Conservation (phyloP, 164 flowering plant species). For the Houttuynia cordata region DNA sequence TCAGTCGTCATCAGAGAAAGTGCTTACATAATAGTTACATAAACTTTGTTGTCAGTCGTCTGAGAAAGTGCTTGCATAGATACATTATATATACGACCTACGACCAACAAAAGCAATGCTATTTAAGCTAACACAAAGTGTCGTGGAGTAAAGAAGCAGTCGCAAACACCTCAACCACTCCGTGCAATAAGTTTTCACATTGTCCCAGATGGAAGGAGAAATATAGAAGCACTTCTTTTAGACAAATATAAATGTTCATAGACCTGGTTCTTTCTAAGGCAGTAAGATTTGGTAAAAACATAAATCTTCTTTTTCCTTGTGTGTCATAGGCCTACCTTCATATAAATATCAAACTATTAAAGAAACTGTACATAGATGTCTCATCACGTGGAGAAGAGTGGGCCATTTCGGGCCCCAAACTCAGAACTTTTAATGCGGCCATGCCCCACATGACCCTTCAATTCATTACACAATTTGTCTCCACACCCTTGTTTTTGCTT, state of each 20-base stretch:
- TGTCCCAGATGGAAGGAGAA: background rate
- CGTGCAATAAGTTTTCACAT: background rate
- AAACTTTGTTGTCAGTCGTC: too few species aligned
- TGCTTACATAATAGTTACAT: too few species aligned
- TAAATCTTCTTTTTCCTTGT: background rate
- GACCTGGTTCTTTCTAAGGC: background rate
- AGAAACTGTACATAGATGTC: background rate
- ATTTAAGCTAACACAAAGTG: background rate
- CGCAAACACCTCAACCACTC: background rate
- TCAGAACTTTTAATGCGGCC: background rate
- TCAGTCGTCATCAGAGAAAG: too few species aligned
- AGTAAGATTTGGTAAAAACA: background rate
- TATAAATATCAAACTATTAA: background rate
- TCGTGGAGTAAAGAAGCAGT: background rate
- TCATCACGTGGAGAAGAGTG: constrained; percentile 3
- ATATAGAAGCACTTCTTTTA: background rate
- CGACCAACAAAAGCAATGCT: background rate
- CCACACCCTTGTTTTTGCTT: constrained; percentile 4
- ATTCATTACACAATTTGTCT: background rate
- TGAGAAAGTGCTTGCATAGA: too few species aligned
- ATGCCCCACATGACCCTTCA: background rate
- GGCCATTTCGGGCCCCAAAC: background rate
- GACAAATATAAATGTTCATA: background rate
- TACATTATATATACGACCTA: too few species aligned
- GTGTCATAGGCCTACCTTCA: background rate